Evolutionary conservation across 1,139 yeast species (phyloP).

Genomic region (Taphrina wiesneri): DNA sequence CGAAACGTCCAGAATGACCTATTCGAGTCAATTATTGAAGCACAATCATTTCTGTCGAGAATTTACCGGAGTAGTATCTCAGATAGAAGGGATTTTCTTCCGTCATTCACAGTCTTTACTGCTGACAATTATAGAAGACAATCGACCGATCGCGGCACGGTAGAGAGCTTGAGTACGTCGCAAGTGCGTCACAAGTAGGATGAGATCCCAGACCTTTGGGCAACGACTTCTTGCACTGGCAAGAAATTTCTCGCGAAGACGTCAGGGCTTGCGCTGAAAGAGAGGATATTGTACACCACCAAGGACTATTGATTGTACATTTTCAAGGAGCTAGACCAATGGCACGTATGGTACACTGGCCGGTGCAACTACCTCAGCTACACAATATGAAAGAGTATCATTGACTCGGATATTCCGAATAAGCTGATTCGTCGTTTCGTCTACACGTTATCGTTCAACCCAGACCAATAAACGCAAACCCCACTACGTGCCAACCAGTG

Average conservation of each 20-base stretch:
- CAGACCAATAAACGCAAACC: not conserved
- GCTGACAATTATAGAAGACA: too few species aligned
- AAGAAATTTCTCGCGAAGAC: too few species aligned
- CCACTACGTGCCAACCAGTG: not conserved
- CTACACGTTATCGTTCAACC: not conserved
- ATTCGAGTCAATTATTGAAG: conserved; percentile 41
- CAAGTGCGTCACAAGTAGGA: too few species aligned
- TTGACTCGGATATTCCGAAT: not conserved
- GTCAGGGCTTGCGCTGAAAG: too few species aligned
- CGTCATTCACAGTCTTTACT: not conserved
- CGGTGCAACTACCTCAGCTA: not conserved
- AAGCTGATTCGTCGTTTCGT: not conserved
- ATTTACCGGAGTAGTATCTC: conserved; percentile 35
- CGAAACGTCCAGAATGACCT: conserved; percentile 52
- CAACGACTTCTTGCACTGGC: too few species aligned
- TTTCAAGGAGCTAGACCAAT: too few species aligned
- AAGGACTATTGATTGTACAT: too few species aligned
- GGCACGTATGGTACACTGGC: too few species aligned
- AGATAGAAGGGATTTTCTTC: conserved; percentile 26
- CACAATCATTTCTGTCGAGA: not conserved
- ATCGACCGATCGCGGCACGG: too few species aligned
- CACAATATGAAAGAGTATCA: not conserved
- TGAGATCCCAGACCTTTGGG: too few species aligned
- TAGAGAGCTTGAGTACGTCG: too few species aligned
- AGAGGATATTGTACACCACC: too few species aligned